Percentiles rank a stretch among this genome's conserved stretches.
Conservation (phyloP, 129 eudicot species). For the Ambrosia trifida region DNA sequence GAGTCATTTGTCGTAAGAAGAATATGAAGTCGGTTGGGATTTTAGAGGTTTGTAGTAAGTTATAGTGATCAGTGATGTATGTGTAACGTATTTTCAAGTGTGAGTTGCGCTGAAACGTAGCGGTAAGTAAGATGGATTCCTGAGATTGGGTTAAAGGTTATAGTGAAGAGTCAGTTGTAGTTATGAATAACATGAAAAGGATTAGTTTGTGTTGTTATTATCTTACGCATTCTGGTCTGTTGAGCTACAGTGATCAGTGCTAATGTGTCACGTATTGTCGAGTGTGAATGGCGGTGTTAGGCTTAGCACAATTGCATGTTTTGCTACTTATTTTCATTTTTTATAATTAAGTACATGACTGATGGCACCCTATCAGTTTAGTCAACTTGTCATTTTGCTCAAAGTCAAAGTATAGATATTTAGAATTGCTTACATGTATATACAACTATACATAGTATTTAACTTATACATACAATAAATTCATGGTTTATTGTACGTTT, state of each 20-base stretch:
- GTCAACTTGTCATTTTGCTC: no score
- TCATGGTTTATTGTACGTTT: slow-evolving; percentile 12
- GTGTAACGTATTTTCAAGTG: background rate
- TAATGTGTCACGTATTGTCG: background rate
- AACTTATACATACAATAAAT: background rate
- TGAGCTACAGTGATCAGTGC: background rate
- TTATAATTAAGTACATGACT: background rate
- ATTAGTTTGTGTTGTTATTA: slow-evolving; percentile 3
- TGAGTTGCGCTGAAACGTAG: background rate
- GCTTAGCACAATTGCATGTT: background rate
- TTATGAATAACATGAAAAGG: background rate
- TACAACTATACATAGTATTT: background rate
- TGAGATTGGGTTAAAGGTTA: background rate
- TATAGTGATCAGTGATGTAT: background rate
- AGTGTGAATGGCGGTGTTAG: background rate
- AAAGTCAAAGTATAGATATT: background rate
- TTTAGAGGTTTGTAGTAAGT: background rate
- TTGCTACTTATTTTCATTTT: background rate
- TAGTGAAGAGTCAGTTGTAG: background rate
- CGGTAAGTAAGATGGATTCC: background rate
- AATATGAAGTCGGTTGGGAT: background rate
- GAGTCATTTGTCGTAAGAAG: background rate
- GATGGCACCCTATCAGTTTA: background rate
- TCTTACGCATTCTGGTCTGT: background rate
- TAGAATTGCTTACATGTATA: background rate